Base-by-base conservation (phyloP, 2,329 filamentous ascomycete species). In the Fusarium sp. region DNA sequence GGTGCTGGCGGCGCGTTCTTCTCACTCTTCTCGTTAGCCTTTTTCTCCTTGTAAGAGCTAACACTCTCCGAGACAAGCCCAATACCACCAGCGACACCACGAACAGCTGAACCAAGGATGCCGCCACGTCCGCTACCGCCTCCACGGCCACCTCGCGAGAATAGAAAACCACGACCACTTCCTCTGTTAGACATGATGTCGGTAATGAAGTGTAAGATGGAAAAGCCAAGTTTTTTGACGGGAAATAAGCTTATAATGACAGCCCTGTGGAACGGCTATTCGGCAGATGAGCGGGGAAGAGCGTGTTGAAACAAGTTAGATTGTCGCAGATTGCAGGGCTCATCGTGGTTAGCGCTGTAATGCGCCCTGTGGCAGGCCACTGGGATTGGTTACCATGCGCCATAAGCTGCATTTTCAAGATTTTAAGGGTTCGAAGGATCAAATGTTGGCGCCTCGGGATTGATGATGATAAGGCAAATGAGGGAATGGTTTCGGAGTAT, bases 61-160 rank as follows among this genome's bases (percentile, higher is more conserved):
- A 63, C 41, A 13, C 60, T 63, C 34, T 64, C 59, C 13, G 59
- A 64, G 8, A 64, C 44, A 6, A 64, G 61, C 6, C 61, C 59
- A 16, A 64, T 64, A 5, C 61, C 59, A 4, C 61, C 59, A 49
- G 61, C 61, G 12, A 64, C 61, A 13, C 61, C 51, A 8, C 61
- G 61, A 9, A 64, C 59, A 3, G 61, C 59, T 6, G 61, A 64
- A 9, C 61, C 47, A 25, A 64, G 40, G 2, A 64, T 18, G 1
- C 61, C 59, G 2, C 61, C 61, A 4, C 58, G 47, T 10, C 57
- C 41, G 12, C 48, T 18, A 8, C 34, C 18, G 5, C 58, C 47
- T 11, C 49, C 60, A 13, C 55, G 58, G 16, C 38, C 59, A 11
- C 54, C 43, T 11, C 54, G 56, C 2, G 48, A 48, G n/a, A 62